phyloP scores from a whole-genome alignment of 805 yeast genomes.

The Maudiozyma bulderi region DNA sequence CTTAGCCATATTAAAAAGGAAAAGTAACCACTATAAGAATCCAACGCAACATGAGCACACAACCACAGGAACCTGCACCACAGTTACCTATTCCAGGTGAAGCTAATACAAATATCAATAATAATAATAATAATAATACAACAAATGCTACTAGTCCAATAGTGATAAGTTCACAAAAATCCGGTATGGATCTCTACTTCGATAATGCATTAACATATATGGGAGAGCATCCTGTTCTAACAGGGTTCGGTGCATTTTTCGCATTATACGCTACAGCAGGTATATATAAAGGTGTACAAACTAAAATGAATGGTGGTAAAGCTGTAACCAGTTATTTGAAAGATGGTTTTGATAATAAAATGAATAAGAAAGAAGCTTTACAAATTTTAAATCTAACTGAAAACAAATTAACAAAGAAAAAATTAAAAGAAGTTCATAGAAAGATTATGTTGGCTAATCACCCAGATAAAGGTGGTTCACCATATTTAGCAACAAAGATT shows the following conservation, averaged over 20 bases:
- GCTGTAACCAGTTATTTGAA: constrained; percentile 40
- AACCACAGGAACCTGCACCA: constrained; percentile 13
- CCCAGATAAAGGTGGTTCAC: constrained; percentile 92
- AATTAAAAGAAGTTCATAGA: constrained; percentile 77
- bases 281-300: constrained; percentile 39
- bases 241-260: constrained; percentile 61
- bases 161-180: constrained; percentile 9
- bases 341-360: constrained; percentile 89
- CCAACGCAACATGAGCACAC: background rate
- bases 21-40: too few species aligned
- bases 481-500: constrained; percentile 81
- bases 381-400: constrained; percentile 72
- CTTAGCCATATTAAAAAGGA: too few species aligned
- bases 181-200: constrained; percentile 49
- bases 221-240: constrained; percentile 68
- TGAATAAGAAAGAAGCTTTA: constrained; percentile 82
- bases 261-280: constrained; percentile 60
- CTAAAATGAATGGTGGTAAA: constrained; percentile 49
- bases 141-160: background rate
- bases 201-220: constrained; percentile 49
- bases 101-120: background rate
- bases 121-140: background rate
- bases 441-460: constrained; percentile 84
- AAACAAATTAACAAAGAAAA: constrained; percentile 49
- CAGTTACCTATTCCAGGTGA: constrained; percentile 26